Conservation (phyloP, 1,284 basidiomycete species). For the Puccinia novopanici region DNA sequence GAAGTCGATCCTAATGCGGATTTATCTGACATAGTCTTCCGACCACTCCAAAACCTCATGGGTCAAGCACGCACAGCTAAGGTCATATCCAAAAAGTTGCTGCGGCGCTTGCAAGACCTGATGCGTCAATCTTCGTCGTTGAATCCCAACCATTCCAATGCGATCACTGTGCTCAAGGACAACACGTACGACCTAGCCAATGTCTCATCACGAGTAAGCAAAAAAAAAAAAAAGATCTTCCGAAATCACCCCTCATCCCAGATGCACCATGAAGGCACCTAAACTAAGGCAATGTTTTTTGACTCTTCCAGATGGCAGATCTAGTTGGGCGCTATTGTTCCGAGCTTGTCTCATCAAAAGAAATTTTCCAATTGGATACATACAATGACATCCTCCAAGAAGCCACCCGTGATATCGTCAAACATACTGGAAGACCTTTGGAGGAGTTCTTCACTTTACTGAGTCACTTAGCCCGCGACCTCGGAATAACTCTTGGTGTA, state of each 20-base stretch:
- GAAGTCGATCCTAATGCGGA: slow-evolving; percentile 67
- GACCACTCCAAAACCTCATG: slow-evolving; percentile 76
- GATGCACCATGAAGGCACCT: not conserved
- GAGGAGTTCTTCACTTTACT: slow-evolving; percentile 73
- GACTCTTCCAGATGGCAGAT: slow-evolving; percentile 71
- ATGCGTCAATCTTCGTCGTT: slow-evolving; percentile 65
- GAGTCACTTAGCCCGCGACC: slow-evolving; percentile 70
- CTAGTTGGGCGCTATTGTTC: slow-evolving; percentile 76
- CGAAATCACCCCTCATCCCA: not conserved
- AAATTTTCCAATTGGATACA: slow-evolving; percentile 71
- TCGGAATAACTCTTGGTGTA: slow-evolving; percentile 69
- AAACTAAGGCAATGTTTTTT: not conserved
- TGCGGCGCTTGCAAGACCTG: slow-evolving; percentile 78
- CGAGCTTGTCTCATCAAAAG: slow-evolving; percentile 73
- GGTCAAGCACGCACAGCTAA: slow-evolving; percentile 80
- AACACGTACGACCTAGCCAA: slow-evolving; percentile 48
- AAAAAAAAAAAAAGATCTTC: not conserved
- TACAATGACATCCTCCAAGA: slow-evolving; percentile 74
- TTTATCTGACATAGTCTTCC: slow-evolving; percentile 72
- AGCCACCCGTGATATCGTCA: slow-evolving; percentile 70
- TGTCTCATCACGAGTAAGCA: slow-evolving; percentile 41
- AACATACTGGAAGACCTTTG: slow-evolving; percentile 66
- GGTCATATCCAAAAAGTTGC: slow-evolving; percentile 72
- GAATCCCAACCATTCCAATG: slow-evolving; percentile 47
- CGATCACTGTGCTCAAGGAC: slow-evolving; percentile 48